Evolutionary conservation across 768 basidiomycete genomes (phyloP), one percentile per base, ranked within the genome.

Genomic region (Leccinum fibrillosum): DNA sequence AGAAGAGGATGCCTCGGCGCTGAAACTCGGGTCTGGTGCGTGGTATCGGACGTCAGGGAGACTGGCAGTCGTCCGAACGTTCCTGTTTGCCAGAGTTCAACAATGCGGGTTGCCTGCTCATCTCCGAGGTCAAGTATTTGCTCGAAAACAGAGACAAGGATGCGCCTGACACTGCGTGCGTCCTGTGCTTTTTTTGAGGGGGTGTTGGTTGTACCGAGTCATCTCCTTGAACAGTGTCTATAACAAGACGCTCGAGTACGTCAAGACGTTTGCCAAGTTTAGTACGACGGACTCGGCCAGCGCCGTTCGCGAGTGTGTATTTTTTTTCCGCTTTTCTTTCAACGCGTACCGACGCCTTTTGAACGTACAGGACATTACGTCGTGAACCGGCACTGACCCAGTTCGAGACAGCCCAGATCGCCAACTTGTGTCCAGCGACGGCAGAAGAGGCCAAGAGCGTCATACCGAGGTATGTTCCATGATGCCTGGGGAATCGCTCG

Each of bases 401-500:
- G 66, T 95, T 94, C 64, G 94, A 96, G 77, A 90, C 90, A 4
- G 92, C 93, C 2, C 94, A 96, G 69, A 90, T 96, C 54, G 92
- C 92, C 15, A 96, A 96, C 66, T 73, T 96, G 55, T 93, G 91
- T 67, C 94, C 94, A 13, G 90, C 86, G 42, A 86, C 86, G 58
- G 82, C 90, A 4, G 94, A 96, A 64, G 94, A 96, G 72, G 89
- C 93, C 26, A 95, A 94, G 77, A 93, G 93, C 66, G 82, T 94
- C 54, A 78, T 96, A 34, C 94, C 94, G 7, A 95, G 92, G 93
- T 89, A 76, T 7, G 64, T 21, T 2, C 12, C 12, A 23, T 11
- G 25, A 15, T 23, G 13, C 23, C 25, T 11, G 0, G 12, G 4
- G 45, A 3, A 25, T 17, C 48, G 8, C 21, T 7, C 45, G 13